These are phyloP conservation scores for Rhexocercosporidium sp. DNA, from an alignment of 2,329 filamentous ascomycete genomes.

Conservation along the genomic window DNA sequence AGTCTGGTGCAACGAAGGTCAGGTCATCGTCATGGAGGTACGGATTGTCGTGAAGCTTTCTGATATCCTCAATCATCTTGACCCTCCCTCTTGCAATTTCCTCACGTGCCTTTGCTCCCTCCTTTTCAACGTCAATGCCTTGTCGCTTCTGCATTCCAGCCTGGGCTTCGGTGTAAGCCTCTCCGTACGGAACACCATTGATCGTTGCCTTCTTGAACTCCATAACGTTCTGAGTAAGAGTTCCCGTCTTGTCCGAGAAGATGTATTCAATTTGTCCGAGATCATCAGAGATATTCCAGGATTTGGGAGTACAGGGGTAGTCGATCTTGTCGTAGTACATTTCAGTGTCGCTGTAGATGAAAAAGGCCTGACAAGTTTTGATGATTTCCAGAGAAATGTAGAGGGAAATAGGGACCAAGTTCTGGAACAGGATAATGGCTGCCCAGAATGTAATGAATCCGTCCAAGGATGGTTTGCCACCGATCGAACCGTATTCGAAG, in stretches of 20 bases:
- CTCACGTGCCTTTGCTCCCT: conserved; percentile 71
- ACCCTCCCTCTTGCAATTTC: conserved; percentile 82
- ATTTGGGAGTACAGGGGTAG: conserved; percentile 94
- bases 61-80: conserved; percentile 73
- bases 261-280: conserved; percentile 99
- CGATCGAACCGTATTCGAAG: conserved; percentile 88
- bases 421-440: conserved; percentile 93
- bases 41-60: conserved; percentile 83
- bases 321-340: conserved; percentile 98
- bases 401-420: conserved; percentile 96
- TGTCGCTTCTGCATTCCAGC: conserved; percentile 93
- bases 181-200: conserved; percentile 94
- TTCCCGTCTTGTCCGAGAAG: conserved; percentile 94
- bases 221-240: conserved; percentile 92
- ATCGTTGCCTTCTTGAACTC: conserved; percentile 99
- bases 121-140: conserved; percentile 84
- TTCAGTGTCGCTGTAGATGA: conserved; percentile 93
- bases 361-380: conserved; percentile 88
- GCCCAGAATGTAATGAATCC: conserved; percentile 98
- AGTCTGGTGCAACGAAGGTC: conserved; percentile 92
- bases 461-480: conserved; percentile 73
- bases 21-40: conserved; percentile 89
- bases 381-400: conserved; percentile 98
- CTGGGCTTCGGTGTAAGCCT: conserved; percentile 96
- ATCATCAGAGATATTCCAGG: conserved; percentile 99